These are phyloP conservation scores for Blastobotrys elegans DNA, from an alignment of 1,139 yeast species.

Conservation along the genomic window DNA sequence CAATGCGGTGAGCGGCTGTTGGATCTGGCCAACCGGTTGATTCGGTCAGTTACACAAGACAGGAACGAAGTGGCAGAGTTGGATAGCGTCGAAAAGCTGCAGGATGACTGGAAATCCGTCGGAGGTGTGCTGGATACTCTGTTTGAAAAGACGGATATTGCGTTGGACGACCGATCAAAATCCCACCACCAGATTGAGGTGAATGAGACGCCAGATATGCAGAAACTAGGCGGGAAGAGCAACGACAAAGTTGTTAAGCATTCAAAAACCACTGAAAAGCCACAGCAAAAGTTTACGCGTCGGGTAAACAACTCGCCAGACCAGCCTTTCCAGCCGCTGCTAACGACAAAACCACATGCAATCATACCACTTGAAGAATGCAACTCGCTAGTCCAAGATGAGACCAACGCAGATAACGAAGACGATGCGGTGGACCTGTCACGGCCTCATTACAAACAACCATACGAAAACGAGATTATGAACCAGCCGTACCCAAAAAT, in stretches of 20 bases:
- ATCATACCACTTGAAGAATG: conserved; percentile 52
- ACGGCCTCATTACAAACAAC: conserved; percentile 70
- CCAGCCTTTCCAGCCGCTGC: conserved; percentile 70
- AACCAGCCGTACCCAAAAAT: conserved; percentile 63
- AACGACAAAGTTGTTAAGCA: conserved; percentile 23
- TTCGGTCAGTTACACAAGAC: conserved; percentile 39
- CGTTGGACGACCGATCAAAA: conserved; percentile 44
- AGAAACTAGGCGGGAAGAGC: conserved; percentile 27
- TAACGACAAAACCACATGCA: conserved; percentile 68
- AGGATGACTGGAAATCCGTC: conserved; percentile 57
- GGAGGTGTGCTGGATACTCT: conserved; percentile 61
- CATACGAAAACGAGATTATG: conserved; percentile 74
- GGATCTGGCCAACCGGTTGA: conserved; percentile 48
- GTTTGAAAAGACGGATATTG: conserved; percentile 69
- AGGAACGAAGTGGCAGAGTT: conserved; percentile 31
- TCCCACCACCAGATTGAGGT: neutral
- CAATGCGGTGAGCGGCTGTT: conserved; percentile 44
- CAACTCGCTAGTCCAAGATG: conserved; percentile 39
- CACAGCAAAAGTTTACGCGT: conserved; percentile 58
- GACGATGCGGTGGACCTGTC: conserved; percentile 23
- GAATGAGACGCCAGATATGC: conserved; percentile 43
- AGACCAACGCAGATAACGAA: conserved; percentile 23
- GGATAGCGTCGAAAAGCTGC: conserved; percentile 42
- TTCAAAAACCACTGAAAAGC: conserved; percentile 52
- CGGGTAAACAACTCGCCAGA: conserved; percentile 65